Base-by-base conservation (phyloP, 78 protist genomes). In the Thecamonas trahens region DNA sequence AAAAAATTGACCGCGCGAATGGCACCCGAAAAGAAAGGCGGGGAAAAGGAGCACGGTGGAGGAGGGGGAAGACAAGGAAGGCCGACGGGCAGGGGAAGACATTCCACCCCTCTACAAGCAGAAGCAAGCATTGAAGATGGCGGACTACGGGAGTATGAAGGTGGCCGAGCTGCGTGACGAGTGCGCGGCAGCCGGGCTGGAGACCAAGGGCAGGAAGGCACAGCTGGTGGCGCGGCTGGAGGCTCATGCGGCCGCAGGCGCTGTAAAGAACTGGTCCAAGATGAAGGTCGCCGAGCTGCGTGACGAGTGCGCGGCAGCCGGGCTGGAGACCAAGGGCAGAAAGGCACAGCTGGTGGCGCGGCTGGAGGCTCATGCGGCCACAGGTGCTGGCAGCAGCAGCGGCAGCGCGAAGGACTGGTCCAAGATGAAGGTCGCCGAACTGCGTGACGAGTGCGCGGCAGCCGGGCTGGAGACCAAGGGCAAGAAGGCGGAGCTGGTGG, bases 11-110 rank as follows among this genome's bases (percentile, higher is more conserved):
- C n/a, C n/a, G n/a, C n/a, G n/a, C n/a, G n/a, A n/a, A n/a, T n/a
- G n/a, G n/a, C n/a, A n/a, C n/a, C n/a, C n/a, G n/a, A n/a, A n/a
- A n/a, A n/a, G n/a, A n/a, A n/a, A n/a, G n/a, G n/a, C n/a, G n/a
- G n/a, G n/a, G n/a, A n/a, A n/a, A n/a, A n/a, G n/a, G n/a, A n/a
- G n/a, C n/a, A n/a, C 8, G 44, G 50, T 29, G 50, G 50, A 44
- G 13, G 67, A 62, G 26, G 67, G 9, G 8, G 67, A 55, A 22
- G 61, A 55, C 17, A 22, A 55, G 28, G 61, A 55, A 22, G 61
- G 28, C 17, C 22, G 28, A 55, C 61, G 38, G 42, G 67, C 3
- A n/a, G 45, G 37, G 49, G 45, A 32, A 7, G 67, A 13, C 8
- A 29, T 2, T 15, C 38, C 67, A 15, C 49, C 49, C 5, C 18